Base-by-base conservation (phyloP, 352 stramenopile genomes). In the Phytophthora pistaciae region DNA sequence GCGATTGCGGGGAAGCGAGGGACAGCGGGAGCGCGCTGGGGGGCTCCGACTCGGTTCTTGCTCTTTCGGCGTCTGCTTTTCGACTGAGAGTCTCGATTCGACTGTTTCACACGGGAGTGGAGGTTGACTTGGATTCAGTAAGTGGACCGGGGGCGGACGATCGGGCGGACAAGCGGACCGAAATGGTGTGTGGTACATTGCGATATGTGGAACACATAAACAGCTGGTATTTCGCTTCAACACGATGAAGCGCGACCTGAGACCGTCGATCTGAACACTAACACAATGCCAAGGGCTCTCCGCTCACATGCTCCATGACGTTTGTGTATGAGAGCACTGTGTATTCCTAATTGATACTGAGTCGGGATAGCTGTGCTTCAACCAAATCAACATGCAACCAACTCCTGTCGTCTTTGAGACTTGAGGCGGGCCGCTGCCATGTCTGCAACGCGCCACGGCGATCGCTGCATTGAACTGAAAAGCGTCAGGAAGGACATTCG, bases 41-140 rank as follows among this genome's bases (percentile, higher is more conserved):
- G 70, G 64, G 23, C 54, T 72, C 52, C 52, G 44, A 65, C 53
- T 65, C 52, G 58, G 54, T 71, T 54, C 60, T 68, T 71, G 52
- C 42, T 56, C 42, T 74, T 49, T 21, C 50, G 56, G 65, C 36
- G 70, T 70, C 70, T 74, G 70, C 70, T 77, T 74, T 77, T 74
- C 49, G 66, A 74, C 50, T 73, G 70, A 63, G 52, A 65, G 68
- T 53, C 42, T 21, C 46, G 46, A 53, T 27, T 53, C 46, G 46
- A 53, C 46, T 53, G 46, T 53, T 53, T 53, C 46, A 53, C n/a
- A 53, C 46, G 9, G n/a, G 46, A 9, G 46, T 53, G 46, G 46
- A 49, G 42, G 3, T 23, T 49, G 3, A 49, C 42, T 49, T 49
- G 42, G 11, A 5, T 49, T 21, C 42, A 49, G 42, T 49, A 49